Base-by-base conservation (phyloP, 805 yeast genomes). In the Sugiyamaella americana region DNA sequence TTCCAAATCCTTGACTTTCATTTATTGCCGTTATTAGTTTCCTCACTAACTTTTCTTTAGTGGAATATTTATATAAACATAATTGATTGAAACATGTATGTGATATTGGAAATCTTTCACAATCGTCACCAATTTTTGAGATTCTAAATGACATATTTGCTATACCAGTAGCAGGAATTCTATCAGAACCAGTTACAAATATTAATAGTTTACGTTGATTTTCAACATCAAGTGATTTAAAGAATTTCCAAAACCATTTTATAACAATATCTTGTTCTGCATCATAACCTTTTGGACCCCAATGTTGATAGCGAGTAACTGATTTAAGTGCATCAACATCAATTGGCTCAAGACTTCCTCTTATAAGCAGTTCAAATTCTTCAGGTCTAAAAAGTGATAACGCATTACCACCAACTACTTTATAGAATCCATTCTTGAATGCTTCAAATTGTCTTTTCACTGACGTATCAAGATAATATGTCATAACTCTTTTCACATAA, bases 71-170 rank as follows among this genome's bases (percentile, higher is more conserved):
- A 63, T 79, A 84, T 4, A 93, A 55, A 46, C 91, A 83, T 20
- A 91, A 61, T 67, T 91, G 96, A 60, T 91, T 93, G 69, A 93
- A 91, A 57, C 98, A 91, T 0, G 98, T 93, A 60, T 91, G 98
- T 0, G 97, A 87, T 13, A 83, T 68, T 0, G 98, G 98, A 16
- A 89, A 65, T 41, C 82, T 68, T 1, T 74, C 70, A 32, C 68
- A 61, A 51, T 72, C 75, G 1, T 56, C 62, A 0, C 74, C 75
- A 11, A 77, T 46, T 46, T 75, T 74, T 13, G 82, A 76, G n/a
- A 91, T 76, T 50, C 81, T 81, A 58, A 93, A 82, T 38, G 72
- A 71, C 68, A 91, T 67, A 43, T 84, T 82, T 24, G 84, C 81
- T 23, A 87, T 72, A 0, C 98, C 98, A 0, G 96, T 86, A 0